Conservation (phyloP, 2,329 filamentous ascomycete species). For the Penicillium sp. region DNA sequence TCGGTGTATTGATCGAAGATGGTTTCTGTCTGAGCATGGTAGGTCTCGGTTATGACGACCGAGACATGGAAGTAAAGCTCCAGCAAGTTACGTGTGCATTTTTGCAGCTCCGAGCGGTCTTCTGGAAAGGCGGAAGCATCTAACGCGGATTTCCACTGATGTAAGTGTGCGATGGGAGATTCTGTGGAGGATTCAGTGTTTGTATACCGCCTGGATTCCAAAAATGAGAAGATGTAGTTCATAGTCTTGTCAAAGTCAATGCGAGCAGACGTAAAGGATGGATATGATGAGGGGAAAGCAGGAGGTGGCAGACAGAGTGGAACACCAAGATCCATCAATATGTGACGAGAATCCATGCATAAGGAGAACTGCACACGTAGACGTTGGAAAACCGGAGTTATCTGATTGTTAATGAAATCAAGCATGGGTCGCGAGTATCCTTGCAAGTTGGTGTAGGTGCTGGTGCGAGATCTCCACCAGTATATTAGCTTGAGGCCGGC, state of each 20-base stretch:
- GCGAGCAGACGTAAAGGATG: neutral
- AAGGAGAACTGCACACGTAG: constrained; percentile 9
- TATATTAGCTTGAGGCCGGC: constrained; percentile 2
- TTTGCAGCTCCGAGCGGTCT: neutral
- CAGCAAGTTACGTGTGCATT: constrained; percentile 1
- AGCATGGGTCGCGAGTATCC: constrained; percentile 3
- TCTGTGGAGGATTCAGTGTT: neutral
- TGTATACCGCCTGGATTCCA: neutral
- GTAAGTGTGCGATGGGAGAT: neutral
- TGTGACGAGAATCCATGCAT: constrained; percentile 9
- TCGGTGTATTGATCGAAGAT: neutral
- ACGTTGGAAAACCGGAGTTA: constrained; percentile 3
- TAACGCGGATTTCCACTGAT: constrained; percentile 3
- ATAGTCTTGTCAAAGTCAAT: constrained; percentile 5
- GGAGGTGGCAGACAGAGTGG: neutral
- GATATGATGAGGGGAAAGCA: constrained; percentile 1
- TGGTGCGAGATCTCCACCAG: constrained; percentile 6
- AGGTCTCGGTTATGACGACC: neutral
- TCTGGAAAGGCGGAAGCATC: neutral
- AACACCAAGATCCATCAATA: neutral
- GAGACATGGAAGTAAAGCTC: constrained; percentile 6
- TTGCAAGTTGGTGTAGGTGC: neutral
- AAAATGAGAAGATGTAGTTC: constrained; percentile 5
- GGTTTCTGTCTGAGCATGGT: neutral
- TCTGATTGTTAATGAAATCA: constrained; percentile 6